Base-by-base conservation (phyloP, 495 filamentous ascomycete genomes). In the Neurospora intermedia region DNA sequence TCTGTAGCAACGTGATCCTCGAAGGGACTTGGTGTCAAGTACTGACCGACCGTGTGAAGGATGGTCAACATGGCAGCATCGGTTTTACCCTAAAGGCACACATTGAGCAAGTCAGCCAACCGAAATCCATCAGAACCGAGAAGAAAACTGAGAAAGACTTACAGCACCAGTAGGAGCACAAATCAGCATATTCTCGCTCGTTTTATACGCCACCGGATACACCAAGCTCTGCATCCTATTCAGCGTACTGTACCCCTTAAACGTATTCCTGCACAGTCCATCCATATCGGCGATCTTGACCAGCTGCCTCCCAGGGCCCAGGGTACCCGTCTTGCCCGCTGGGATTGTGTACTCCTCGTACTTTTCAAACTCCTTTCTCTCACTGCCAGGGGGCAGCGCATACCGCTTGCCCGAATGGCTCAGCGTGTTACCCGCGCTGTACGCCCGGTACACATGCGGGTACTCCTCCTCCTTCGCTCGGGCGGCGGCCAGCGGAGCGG, bases 191-290 rank as follows among this genome's bases (percentile, higher is more conserved):
- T 99, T 99, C 81, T 98, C 96, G 78, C 88, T 97, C 7, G 93
- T 97, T 78, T 91, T 91, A 82, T 99, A 99, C 3, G 95, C 96
- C 4, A 99, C 94, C 4, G 94, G 93, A 80, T 97, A 97, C 6
- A 98, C 91, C 69, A 99, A 81, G 76, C 94, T 98, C 83, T 99
- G 96, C 96, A 99, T 99, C 31, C 96, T 90, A 77, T 99, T 99
- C 69, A 99, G 85, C 1, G 91, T 81, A 81, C 94, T 95, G 82
- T 99, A 99, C 0, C 93, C 94, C 76, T 91, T 92, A 82, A 99
- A 99, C 1, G 96, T 98, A n/a, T 87, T 87, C 74, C 88, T 86
- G 79, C 95, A 98, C 31, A 99, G 85, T 8, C 92, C 93, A 82
- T 99, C 96, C 88, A 99, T 87, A 5, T 91, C 90, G 23, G 87